These are phyloP conservation scores for Pezicula rhizophila DNA, from an alignment of 2,329 filamentous ascomycete species.

Conservation along the genomic window DNA sequence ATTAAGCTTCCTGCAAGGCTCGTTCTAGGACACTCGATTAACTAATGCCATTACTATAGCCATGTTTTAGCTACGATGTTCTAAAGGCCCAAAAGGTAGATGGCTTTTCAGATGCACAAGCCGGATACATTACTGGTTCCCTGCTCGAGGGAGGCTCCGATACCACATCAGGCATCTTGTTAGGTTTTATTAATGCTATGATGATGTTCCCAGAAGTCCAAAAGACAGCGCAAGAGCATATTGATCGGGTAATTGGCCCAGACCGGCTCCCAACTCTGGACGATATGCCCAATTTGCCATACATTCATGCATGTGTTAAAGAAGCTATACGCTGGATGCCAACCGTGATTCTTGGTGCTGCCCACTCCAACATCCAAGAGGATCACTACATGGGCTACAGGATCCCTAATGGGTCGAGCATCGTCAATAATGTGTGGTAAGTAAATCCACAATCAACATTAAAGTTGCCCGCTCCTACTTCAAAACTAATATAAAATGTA, in stretches of 20 bases:
- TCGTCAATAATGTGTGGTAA: conserved; percentile 31
- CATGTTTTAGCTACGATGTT: conserved; percentile 2
- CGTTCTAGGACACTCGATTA: too few relatives aligned
- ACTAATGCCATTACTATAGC: neutral
- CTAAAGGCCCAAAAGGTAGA: neutral
- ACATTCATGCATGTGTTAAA: conserved; percentile 36
- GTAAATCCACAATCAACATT: too few relatives aligned
- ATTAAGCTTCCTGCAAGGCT: neutral
- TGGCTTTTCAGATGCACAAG: conserved; percentile 7
- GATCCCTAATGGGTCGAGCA: conserved; percentile 38
- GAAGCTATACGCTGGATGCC: conserved; percentile 26
- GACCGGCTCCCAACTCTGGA: conserved; percentile 31
- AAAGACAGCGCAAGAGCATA: conserved; percentile 33
- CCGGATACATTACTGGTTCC: conserved; percentile 13
- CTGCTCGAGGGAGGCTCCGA: conserved; percentile 31
- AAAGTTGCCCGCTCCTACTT: too few relatives aligned
- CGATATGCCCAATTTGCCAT: conserved; percentile 33
- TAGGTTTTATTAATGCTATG: conserved; percentile 34
- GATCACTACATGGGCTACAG: conserved; percentile 37
- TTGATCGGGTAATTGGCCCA: conserved; percentile 33
- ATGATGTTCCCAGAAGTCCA: conserved; percentile 34
- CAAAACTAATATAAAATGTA: too few relatives aligned
- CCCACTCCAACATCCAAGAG: conserved; percentile 34
- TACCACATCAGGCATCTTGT: conserved; percentile 31
- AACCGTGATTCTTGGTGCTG: conserved; percentile 29